These are phyloP conservation scores for Neurospora intermedia DNA, from an alignment of 495 filamentous ascomycete species.

Conservation along the genomic window DNA sequence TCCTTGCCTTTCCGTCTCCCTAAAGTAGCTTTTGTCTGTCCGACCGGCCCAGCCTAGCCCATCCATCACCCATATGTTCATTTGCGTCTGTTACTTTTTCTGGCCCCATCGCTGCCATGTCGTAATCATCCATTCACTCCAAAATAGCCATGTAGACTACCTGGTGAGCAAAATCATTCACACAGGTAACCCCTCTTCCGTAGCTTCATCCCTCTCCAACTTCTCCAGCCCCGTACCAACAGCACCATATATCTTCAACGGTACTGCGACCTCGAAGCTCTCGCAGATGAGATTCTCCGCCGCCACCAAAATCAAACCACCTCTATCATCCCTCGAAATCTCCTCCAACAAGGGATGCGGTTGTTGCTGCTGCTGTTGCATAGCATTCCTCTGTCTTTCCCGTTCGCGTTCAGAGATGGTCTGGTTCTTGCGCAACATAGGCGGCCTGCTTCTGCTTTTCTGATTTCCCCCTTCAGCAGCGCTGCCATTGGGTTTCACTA, in stretches of 20 bases:
- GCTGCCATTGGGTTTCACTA: background rate
- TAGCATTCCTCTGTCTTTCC: background rate
- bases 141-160: too few species aligned
- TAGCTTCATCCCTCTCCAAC: constrained; percentile 37
- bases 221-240: constrained; percentile 35
- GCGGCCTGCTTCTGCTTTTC: background rate
- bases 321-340: constrained; percentile 59
- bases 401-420: background rate
- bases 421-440: background rate
- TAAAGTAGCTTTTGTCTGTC: background rate
- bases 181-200: constrained; percentile 38
- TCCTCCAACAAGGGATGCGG: constrained; percentile 45
- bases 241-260: constrained; percentile 73
- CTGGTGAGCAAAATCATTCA: constrained; percentile 9
- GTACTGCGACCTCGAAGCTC: constrained; percentile 81
- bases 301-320: constrained; percentile 53
- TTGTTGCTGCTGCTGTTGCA: background rate
- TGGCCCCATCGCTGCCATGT: background rate
- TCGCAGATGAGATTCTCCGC: constrained; percentile 70
- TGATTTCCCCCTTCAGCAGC: background rate
- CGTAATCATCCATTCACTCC: background rate
- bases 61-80: background rate
- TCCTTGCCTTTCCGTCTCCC: background rate
- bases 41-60: background rate
- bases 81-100: background rate